phyloP scores from a whole-genome alignment of 2,329 filamentous ascomycete genomes.

The Colletotrichum magnum region DNA sequence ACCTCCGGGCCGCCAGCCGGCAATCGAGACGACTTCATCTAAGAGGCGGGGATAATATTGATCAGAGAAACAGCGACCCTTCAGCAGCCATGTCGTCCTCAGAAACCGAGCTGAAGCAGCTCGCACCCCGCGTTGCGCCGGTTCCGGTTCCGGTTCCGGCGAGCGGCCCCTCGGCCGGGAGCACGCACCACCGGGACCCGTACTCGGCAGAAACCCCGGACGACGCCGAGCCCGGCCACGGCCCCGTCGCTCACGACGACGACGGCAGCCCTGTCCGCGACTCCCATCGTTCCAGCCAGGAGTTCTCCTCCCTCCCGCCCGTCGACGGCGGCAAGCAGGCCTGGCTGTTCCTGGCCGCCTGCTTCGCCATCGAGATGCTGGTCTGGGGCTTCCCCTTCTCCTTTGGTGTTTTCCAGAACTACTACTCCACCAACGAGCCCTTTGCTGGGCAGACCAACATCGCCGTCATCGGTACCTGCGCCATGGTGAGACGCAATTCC shows the following conservation, averaged over 20 bases:
- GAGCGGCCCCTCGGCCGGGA: not conserved
- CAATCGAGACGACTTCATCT: not conserved
- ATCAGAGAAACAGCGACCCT: not conserved
- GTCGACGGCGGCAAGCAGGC: slow-evolving; percentile 55
- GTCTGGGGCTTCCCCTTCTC: slow-evolving; percentile 76
- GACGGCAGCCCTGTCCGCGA: not conserved
- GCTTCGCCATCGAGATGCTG: slow-evolving; percentile 65
- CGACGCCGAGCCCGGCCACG: not conserved
- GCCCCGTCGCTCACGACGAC: slow-evolving; percentile 5
- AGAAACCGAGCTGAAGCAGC: slow-evolving; percentile 29
- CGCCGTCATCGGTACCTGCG: slow-evolving; percentile 75
- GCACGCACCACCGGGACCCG: slow-evolving; percentile 14
- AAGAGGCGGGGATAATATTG: no score
- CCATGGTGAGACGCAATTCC: slow-evolving; percentile 59
- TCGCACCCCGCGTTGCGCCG: slow-evolving; percentile 1
- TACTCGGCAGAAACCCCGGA: slow-evolving; percentile 14
- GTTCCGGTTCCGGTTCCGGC: not conserved
- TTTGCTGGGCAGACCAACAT: slow-evolving; percentile 70
- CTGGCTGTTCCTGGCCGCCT: slow-evolving; percentile 49
- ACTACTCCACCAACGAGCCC: slow-evolving; percentile 72
- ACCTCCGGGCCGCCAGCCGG: not conserved
- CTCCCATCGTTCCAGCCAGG: slow-evolving; percentile 18
- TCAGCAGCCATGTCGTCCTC: slow-evolving; percentile 14
- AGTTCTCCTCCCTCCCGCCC: slow-evolving; percentile 48
- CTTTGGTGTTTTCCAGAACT: slow-evolving; percentile 80